A percentile compares a stretch with the other conserved stretches of the same genome.
These are phyloP conservation scores for Dactylonectria estremocensis DNA, from an alignment of 2,329 filamentous ascomycete species.

Conservation along the genomic window DNA sequence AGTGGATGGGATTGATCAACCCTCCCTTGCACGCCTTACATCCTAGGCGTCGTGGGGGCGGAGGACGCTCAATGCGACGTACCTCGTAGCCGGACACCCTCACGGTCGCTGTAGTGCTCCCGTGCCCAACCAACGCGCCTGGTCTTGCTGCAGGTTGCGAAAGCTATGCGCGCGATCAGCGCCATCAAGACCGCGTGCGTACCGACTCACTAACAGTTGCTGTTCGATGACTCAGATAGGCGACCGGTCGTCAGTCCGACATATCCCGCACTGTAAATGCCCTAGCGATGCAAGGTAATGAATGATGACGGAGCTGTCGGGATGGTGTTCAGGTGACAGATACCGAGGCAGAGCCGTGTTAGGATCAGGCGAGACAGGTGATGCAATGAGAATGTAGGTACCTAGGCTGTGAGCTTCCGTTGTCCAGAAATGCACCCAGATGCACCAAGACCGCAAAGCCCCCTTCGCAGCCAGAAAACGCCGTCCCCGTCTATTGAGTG, in stretches of 20 bases:
- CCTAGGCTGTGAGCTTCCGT: constrained; percentile 32
- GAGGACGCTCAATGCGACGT: constrained; percentile 16
- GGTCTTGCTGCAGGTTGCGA: constrained; percentile 10
- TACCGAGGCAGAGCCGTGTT: constrained; percentile 25
- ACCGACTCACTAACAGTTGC: constrained; percentile 13
- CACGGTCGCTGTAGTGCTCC: neutral
- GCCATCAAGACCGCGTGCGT: neutral
- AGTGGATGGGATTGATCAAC: neutral
- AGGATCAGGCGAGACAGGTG: neutral
- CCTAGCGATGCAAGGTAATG: constrained; percentile 28
- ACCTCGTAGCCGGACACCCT: constrained; percentile 5
- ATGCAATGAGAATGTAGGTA: constrained; percentile 15
- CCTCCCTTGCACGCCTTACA: constrained; percentile 15
- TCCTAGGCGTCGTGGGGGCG: constrained; percentile 21
- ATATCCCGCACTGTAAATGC: constrained; percentile 24
- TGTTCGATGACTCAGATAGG: constrained; percentile 8
- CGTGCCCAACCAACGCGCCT: constrained; percentile 12
- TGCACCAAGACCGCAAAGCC: constrained; percentile 30
- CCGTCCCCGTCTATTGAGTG: constrained; percentile 44
- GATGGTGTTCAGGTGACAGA: constrained; percentile 1
- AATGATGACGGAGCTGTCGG: constrained; percentile 14
- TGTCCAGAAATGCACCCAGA: constrained; percentile 6
- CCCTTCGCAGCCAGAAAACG: constrained; percentile 37
- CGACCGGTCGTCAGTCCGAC: constrained; percentile 4
- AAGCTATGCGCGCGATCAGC: neutral